Evolutionary conservation across 2,329 filamentous ascomycete species (phyloP).

Genomic region (Penicillium sp.): DNA sequence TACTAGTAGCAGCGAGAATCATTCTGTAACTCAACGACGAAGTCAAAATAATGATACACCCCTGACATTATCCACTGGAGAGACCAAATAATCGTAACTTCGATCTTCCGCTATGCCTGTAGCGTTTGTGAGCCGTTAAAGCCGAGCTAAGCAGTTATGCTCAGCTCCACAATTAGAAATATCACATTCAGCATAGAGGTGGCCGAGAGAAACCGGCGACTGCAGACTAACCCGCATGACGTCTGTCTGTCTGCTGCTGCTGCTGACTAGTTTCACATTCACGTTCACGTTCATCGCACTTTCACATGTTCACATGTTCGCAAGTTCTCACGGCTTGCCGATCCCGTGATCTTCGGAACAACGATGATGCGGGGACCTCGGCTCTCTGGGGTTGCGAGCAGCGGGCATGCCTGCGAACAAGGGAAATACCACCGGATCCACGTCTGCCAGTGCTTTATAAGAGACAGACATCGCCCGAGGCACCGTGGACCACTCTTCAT

Average conservation of each 20-base stretch:
- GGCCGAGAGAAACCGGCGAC: neutral
- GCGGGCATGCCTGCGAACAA: constrained; percentile 14
- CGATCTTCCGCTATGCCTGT: no score
- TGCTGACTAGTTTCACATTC: neutral
- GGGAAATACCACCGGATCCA: constrained; percentile 20
- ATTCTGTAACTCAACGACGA: no score
- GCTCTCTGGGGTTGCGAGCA: constrained; percentile 9
- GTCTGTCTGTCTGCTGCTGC: neutral
- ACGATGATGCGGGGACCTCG: constrained; percentile 25
- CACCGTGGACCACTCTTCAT: constrained; percentile 1
- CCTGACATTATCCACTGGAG: no score
- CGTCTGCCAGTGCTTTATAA: constrained; percentile 20
- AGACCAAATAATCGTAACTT: no score
- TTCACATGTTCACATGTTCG: constrained; percentile 21
- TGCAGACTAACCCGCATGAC: neutral
- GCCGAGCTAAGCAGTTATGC: no score
- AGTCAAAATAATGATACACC: no score
- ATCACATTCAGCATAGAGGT: neutral
- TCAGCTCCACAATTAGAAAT: no score
- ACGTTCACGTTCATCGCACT: neutral
- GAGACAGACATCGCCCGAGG: constrained; percentile 6
- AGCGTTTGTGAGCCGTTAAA: no score
- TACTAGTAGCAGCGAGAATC: no score
- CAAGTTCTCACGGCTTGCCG: neutral
- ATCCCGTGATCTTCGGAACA: constrained; percentile 26